Percentiles rank a stretch among this genome's conserved stretches.
These are phyloP conservation scores for Aspergillus ibericus DNA, from an alignment of 2,329 filamentous ascomycete genomes.

Conservation along the genomic window DNA sequence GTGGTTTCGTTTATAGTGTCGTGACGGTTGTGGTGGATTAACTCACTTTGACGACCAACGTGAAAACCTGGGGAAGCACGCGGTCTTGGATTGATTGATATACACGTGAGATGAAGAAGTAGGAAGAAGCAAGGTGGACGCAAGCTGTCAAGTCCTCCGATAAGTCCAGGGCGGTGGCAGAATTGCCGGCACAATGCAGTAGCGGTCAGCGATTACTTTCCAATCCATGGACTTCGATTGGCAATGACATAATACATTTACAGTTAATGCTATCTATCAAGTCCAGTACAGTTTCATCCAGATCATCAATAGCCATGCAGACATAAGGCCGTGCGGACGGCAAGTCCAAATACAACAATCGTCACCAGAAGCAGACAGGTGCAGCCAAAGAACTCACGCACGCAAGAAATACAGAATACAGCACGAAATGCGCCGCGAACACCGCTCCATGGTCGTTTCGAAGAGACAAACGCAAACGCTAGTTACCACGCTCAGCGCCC, in stretches of 20 bases:
- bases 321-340: background rate
- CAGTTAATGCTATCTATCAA: background rate
- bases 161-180: slow-evolving; percentile 24
- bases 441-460: slow-evolving; percentile 33
- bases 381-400: slow-evolving; percentile 6
- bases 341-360: slow-evolving; percentile 9
- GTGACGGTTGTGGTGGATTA: too few species aligned
- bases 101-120: background rate
- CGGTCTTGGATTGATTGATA: background rate
- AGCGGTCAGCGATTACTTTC: background rate
- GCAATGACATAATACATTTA: background rate
- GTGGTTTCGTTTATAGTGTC: background rate
- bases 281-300: slow-evolving; percentile 12
- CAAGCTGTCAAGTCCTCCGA: slow-evolving; percentile 26
- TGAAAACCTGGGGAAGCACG: background rate
- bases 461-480: slow-evolving; percentile 20
- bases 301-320: slow-evolving; percentile 19
- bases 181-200: slow-evolving; percentile 10
- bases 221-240: background rate
- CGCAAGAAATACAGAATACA: slow-evolving; percentile 18
- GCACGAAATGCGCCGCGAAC: slow-evolving; percentile 32
- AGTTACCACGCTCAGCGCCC: slow-evolving; percentile 20
- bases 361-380: slow-evolving; percentile 7
- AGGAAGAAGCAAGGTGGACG: slow-evolving; percentile 7
- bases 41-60: background rate